Base-by-base conservation (phyloP, 768 basidiomycete genomes). In the Mrakia gelida region DNA sequence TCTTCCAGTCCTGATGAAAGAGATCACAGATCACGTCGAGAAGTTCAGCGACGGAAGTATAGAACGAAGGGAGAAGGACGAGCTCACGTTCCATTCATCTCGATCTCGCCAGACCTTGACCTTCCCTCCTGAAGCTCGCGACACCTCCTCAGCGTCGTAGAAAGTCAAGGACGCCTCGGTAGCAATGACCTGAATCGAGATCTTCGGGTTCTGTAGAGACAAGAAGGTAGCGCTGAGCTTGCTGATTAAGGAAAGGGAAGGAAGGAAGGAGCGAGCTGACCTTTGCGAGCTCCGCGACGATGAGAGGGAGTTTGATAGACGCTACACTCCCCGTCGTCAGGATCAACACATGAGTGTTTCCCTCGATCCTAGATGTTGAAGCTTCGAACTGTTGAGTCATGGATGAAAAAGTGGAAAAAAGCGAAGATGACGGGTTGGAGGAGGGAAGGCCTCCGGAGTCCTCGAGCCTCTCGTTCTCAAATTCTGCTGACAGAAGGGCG, bases 271-370 rank as follows among this genome's bases (percentile, higher is more conserved):
- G 41, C 21, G 71, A 63, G 28, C 92, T 63, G 73, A 91, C 91
- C 80, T 86, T 85, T 62, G 91, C 86, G 43, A 98, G 87, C 80
- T 91, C 91, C 41, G 87, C 84, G 28, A 93, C 92, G 78, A 99
- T 97, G 74, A 97, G 87, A 6, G 95, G 94, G 1, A 91, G 91
- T 82, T 98, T 98, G 82, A 98, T 89, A 73, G 94, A 94, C 0
- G 96, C 95, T 13, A 99, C 96, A 82, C 93, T 95, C n/a, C 96
- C 95, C 0, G 94, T 93, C 0, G 92, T 91, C 79, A 98, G 90
- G 56, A 98, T 87, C 6, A 98, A 84, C 63, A 97, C 89, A 82
- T 95, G 84, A 23, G 56, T 56, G 41, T 80, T 80, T 26, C 77
- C 79, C n/a, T 52, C 56, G 30, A 61, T 63, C 16, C 79, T 41